Evolutionary conservation across 352 stramenopile species (phyloP).

Genomic region (Blastocystis sp.): DNA sequence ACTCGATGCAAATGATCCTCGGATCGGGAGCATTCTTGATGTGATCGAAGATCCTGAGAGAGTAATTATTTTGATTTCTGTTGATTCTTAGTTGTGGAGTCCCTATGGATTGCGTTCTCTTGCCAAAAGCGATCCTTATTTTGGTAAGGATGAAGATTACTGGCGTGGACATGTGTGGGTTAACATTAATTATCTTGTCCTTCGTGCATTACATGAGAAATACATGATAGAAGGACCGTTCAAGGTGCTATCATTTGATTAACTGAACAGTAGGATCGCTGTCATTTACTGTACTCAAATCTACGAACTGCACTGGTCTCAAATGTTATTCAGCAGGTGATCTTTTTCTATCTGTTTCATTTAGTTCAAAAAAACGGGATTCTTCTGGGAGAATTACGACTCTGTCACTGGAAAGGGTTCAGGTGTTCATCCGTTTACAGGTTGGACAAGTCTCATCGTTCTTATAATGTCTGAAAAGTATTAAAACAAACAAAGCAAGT

Average conservation of each 20-base stretch:
- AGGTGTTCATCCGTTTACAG: constrained; percentile 82
- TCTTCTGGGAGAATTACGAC: constrained; percentile 87
- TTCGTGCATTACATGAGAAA: constrained; percentile 77
- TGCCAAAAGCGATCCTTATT: constrained; percentile 76
- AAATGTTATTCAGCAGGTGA: constrained; percentile 65
- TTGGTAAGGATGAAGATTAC: constrained; percentile 79
- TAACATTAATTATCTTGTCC: constrained; percentile 83
- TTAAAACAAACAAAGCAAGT: constrained; percentile 65
- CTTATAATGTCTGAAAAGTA: constrained; percentile 86
- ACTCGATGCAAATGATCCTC: constrained; percentile 71
- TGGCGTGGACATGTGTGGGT: constrained; percentile 88
- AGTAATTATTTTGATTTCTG: constrained; percentile 69
- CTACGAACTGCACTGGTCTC: constrained; percentile 67
- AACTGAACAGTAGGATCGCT: constrained; percentile 65
- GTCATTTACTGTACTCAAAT: constrained; percentile 64
- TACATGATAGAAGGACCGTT: constrained; percentile 63
- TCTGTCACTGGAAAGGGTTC: constrained; percentile 77
- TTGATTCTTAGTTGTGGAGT: constrained; percentile 65
- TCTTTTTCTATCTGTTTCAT: constrained; percentile 66
- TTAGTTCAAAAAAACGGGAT: constrained; percentile 80
- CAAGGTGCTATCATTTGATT: not conserved
- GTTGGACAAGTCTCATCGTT: constrained; percentile 84
- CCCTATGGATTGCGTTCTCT: constrained; percentile 74
- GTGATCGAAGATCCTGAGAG: constrained; percentile 71
- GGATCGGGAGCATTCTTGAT: constrained; percentile 70